Conservation (phyloP, 2,329 filamentous ascomycete genomes). For the Verticillium zaregamsianum region DNA sequence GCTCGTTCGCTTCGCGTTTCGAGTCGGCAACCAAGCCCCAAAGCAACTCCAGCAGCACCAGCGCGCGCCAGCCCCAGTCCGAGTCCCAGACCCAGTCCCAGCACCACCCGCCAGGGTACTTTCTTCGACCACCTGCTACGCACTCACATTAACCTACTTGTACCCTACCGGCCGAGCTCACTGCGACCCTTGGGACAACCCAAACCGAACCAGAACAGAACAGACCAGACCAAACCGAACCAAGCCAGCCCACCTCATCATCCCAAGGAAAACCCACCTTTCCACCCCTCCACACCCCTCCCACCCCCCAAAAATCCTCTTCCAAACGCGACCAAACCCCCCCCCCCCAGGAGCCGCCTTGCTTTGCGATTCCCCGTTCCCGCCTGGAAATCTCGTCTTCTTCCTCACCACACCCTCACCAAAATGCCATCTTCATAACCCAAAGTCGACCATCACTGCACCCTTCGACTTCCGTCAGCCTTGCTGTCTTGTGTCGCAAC, state of each 20-base stretch:
- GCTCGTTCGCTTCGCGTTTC: background rate
- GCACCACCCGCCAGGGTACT: background rate
- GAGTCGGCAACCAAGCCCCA: background rate
- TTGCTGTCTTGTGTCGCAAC: background rate
- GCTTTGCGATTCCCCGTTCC: background rate
- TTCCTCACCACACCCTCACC: background rate
- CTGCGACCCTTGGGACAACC: background rate
- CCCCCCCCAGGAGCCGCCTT: background rate
- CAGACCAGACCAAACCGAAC: background rate
- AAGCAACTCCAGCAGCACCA: background rate
- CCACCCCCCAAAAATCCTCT: background rate
- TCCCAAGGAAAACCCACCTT: background rate
- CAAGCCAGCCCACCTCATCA: background rate
- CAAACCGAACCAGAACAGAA: background rate
- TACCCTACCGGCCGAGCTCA: background rate
- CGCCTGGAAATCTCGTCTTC: background rate
- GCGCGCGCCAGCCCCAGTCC: too few species aligned
- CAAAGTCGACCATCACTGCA: background rate
- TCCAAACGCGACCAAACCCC: background rate
- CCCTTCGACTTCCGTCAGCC: background rate
- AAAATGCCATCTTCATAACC: background rate
- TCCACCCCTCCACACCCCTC: background rate
- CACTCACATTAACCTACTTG: background rate
- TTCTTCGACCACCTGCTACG: background rate
- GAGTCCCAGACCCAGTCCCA: too few species aligned